Conservation (phyloP, 176 grass and related monocot genomes). For the Musa acuminata region DNA sequence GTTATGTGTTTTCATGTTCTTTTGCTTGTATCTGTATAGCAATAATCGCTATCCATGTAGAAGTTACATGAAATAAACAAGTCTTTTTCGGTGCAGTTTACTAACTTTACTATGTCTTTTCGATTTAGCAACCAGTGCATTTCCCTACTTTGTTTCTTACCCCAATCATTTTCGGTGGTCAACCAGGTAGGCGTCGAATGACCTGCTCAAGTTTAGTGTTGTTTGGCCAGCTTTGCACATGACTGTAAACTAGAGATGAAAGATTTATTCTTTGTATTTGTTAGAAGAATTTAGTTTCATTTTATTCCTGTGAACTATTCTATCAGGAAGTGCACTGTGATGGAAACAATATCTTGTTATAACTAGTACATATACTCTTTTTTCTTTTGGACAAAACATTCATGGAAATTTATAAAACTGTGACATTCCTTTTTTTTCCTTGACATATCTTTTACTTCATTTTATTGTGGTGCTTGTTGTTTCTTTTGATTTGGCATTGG, state of each 20-base stretch:
- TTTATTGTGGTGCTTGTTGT: too few species aligned
- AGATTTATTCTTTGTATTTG: background rate
- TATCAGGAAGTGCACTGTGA: too few species aligned
- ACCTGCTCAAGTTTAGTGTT: background rate
- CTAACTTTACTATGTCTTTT: too few species aligned
- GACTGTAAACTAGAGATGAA: background rate
- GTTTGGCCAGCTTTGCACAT: background rate
- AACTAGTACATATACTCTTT: too few species aligned
- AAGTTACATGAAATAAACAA: background rate
- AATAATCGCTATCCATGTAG: slow-evolving; percentile 11
- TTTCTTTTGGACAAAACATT: too few species aligned
- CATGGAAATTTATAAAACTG: too few species aligned
- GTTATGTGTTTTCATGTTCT: background rate
- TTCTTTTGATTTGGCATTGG: too few species aligned
- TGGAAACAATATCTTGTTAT: background rate
- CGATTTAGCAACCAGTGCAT: too few species aligned
- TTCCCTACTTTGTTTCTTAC: too few species aligned
- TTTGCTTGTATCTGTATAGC: slow-evolving; percentile 5
- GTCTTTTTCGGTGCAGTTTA: background rate
- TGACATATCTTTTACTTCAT: too few species aligned
- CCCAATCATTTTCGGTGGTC: background rate
- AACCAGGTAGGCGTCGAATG: background rate
- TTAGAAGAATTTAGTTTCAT: background rate
- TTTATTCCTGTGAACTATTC: background rate
- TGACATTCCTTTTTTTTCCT: background rate